phyloP scores from a whole-genome alignment of 805 yeast genomes.

The Candida pseudoglaebosa region DNA sequence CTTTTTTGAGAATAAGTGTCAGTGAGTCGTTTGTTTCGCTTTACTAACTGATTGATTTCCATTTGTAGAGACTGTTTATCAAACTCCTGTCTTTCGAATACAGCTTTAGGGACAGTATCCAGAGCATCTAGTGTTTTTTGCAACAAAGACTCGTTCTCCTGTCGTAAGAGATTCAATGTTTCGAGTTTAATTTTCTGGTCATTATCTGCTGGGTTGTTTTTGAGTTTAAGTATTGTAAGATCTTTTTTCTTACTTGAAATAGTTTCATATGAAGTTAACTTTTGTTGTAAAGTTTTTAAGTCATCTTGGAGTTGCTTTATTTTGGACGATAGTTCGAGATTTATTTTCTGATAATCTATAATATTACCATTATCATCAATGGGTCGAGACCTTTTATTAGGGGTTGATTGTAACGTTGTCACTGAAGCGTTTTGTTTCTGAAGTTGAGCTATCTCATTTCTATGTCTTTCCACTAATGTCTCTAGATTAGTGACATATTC shows the following conservation, averaged over 20 bases:
- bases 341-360: slow-evolving; percentile 27
- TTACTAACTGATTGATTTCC: slow-evolving; percentile 46
- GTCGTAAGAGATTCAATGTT: slow-evolving; percentile 46
- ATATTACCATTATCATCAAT: not conserved
- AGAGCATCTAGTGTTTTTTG: slow-evolving; percentile 14
- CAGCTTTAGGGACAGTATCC: slow-evolving; percentile 52
- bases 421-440: slow-evolving; percentile 8
- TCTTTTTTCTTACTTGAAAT: slow-evolving; percentile 18
- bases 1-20: slow-evolving; percentile 63
- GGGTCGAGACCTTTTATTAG: slow-evolving; percentile 20
- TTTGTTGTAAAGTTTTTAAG: slow-evolving; percentile 31
- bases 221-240: slow-evolving; percentile 54
- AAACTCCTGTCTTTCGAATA: slow-evolving; percentile 57
- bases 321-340: slow-evolving; percentile 32
- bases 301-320: slow-evolving; percentile 34
- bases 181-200: slow-evolving; percentile 60
- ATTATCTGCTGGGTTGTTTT: slow-evolving; percentile 58
- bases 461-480: slow-evolving; percentile 52
- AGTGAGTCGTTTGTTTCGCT: slow-evolving; percentile 49
- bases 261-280: slow-evolving; percentile 23
- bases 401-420: slow-evolving; percentile 12
- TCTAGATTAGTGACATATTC: slow-evolving; percentile 41
- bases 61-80: slow-evolving; percentile 48
- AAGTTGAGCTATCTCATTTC: slow-evolving; percentile 16
- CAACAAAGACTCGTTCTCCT: slow-evolving; percentile 58